Evolutionary conservation across 2,329 filamentous ascomycete species (phyloP).

Genomic region (Colletotrichum sp.): DNA sequence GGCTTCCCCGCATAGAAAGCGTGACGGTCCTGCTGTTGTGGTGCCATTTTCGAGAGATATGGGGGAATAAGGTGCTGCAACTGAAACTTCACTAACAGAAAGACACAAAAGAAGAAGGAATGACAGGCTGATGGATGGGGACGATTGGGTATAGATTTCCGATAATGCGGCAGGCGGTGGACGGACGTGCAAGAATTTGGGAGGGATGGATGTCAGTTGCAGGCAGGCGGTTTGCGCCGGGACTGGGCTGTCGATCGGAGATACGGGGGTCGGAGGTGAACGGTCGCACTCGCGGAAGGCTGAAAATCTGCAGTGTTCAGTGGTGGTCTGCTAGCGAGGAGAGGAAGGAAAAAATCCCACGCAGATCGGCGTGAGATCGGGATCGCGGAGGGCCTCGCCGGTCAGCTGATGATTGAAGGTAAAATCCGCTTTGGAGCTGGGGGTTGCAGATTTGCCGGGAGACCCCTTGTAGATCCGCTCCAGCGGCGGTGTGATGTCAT

Average conservation of each 20-base stretch:
- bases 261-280: constrained; percentile 1
- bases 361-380: constrained; percentile 15
- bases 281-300: not conserved
- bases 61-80: not conserved
- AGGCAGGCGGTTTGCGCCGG: not conserved
- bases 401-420: constrained; percentile 4
- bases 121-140: not conserved
- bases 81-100: not conserved
- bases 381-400: constrained; percentile 12
- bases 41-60: constrained; percentile 5
- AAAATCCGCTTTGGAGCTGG: not conserved
- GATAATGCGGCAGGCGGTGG: not conserved
- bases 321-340: not conserved
- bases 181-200: not conserved
- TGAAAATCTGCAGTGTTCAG: not conserved
- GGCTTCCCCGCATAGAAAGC: constrained; percentile 78
- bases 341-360: not conserved
- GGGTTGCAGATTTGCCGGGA: constrained; percentile 9
- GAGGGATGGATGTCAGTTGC: not conserved
- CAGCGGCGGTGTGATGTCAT: constrained; percentile 21
- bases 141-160: not conserved
- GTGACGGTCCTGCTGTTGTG: constrained; percentile 40
- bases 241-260: constrained; percentile 6
- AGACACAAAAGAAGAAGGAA: not conserved
- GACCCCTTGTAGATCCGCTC: not conserved